Base-by-base conservation (phyloP, 164 flowering plant species). In the Platanus orientalis region DNA sequence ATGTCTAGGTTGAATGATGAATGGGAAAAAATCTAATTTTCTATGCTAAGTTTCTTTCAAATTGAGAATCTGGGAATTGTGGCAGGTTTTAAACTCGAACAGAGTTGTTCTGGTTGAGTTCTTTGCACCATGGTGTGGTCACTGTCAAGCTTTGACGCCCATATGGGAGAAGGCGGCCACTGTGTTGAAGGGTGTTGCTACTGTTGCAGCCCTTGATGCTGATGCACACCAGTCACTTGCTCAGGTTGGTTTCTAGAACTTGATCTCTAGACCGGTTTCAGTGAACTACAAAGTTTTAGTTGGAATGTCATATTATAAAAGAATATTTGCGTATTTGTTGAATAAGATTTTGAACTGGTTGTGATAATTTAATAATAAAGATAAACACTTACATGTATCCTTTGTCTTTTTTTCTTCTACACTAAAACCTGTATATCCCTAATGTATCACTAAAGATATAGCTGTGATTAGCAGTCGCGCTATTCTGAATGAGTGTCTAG, bases 101-200 rank as follows among this genome's bases (percentile, higher is more conserved):
- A 80, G 90, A 24, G 75, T 94, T 36, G 96, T 94, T 47, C 68
- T 94, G 39, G 97, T 94, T 49, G 98, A 94, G 73, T 94, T 94
- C 70, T 94, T 78, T 75, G 97, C 99, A 9, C 97, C 99, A 24
- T 91, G 97, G 99, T 94, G 99, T 67, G 97, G 97, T 14, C 97
- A 94, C 58, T 94, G 99, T 79, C 65, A 94, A 75, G 85, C 96
- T 47, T 58, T 94, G 58, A 86, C 98, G 5, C 97, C 98, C 1
- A 76, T 61, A 56, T 94, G 99, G 99, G 99, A 94, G 80, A 91
- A 88, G 75, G 93, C 92, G 6, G 97, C 98, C 13, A 79, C 76
- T 65, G 86, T 87, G 47, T 76, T 94, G 77, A 94, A 94, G 72
- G 98, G 98, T 36, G 95, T 91, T 7, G 97, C 84, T 20, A 89